Conservation (phyloP, 805 yeast species). For the Debaryomyces hansenii region DNA sequence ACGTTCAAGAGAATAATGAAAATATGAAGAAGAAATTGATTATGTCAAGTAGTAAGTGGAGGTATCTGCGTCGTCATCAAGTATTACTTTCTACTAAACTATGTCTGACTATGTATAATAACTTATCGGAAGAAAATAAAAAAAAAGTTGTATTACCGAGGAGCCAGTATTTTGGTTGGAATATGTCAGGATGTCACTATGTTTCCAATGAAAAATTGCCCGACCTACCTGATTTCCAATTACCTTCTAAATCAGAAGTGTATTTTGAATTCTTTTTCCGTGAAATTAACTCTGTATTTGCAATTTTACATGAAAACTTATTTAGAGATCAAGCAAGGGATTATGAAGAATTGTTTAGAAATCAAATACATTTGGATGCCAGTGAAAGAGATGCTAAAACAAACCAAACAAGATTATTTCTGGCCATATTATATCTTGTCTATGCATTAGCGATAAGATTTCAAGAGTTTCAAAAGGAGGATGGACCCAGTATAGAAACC, state of each 20-base stretch:
- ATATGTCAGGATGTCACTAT: constrained; percentile 59
- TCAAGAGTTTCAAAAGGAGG: constrained; percentile 37
- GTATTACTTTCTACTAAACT: constrained; percentile 40
- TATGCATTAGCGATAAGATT: constrained; percentile 53
- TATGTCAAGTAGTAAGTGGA: constrained; percentile 39
- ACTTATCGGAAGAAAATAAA: constrained; percentile 33
- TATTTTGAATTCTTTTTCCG: constrained; percentile 44
- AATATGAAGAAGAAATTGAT: not conserved
- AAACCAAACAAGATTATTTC: constrained; percentile 46
- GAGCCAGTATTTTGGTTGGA: constrained; percentile 66
- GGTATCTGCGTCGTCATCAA: constrained; percentile 49
- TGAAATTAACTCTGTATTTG: constrained; percentile 53
- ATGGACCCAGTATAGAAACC: constrained; percentile 26
- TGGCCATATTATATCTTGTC: constrained; percentile 50
- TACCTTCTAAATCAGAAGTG: constrained; percentile 9
- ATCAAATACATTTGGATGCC: constrained; percentile 9
- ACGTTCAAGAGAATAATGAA: constrained; percentile 15
- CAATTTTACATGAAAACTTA: constrained; percentile 53
- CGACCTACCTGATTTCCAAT: constrained; percentile 23
- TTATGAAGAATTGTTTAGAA: constrained; percentile 23
- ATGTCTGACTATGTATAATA: constrained; percentile 30
- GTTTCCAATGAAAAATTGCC: constrained; percentile 35
- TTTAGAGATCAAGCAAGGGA: constrained; percentile 49
- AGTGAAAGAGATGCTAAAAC: constrained; percentile 23
- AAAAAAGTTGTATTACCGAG: constrained; percentile 47